phyloP scores from a whole-genome alignment of 768 basidiomycete genomes.

The Favolaschia claudopus region DNA sequence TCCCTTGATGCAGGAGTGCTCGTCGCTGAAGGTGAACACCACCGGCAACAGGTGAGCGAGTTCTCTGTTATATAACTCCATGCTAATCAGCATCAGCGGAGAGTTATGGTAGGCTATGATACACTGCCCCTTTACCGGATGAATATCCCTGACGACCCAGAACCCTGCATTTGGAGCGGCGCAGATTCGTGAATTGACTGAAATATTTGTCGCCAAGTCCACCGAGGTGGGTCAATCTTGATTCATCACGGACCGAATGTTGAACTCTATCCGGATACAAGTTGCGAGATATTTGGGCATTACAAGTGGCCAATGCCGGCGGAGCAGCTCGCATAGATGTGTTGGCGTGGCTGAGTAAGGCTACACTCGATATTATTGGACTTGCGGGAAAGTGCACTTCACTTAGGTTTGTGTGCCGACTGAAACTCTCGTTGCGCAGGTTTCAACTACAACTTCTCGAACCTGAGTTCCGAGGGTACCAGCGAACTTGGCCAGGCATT shows the following conservation, averaged over 20 bases:
- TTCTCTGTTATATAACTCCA: background rate
- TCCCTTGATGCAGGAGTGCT: constrained; percentile 40
- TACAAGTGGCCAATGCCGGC: constrained; percentile 29
- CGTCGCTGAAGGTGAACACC: constrained; percentile 34
- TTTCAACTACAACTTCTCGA: constrained; percentile 26
- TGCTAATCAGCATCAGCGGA: constrained; percentile 24
- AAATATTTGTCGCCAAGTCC: constrained; percentile 49
- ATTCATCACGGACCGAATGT: background rate
- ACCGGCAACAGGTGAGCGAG: constrained; percentile 26
- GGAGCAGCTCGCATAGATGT: constrained; percentile 48
- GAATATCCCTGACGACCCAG: constrained; percentile 20
- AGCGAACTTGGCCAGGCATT: constrained; percentile 55
- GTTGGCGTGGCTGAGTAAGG: constrained; percentile 56
- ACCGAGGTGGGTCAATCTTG: constrained; percentile 30
- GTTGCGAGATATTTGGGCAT: constrained; percentile 45
- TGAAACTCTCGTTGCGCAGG: constrained; percentile 8
- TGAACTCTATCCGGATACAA: constrained; percentile 12
- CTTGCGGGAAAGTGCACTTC: constrained; percentile 58
- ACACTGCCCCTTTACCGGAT: background rate
- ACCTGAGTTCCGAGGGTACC: constrained; percentile 27
- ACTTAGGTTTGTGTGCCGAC: constrained; percentile 46
- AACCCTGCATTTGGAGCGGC: constrained; percentile 57
- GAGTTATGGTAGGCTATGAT: constrained; percentile 31
- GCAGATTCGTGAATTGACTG: constrained; percentile 51
- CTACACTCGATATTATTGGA: constrained; percentile 68